Conservation (phyloP, 164 flowering plant genomes). For the grape (Vitis vinifera) region DNA sequence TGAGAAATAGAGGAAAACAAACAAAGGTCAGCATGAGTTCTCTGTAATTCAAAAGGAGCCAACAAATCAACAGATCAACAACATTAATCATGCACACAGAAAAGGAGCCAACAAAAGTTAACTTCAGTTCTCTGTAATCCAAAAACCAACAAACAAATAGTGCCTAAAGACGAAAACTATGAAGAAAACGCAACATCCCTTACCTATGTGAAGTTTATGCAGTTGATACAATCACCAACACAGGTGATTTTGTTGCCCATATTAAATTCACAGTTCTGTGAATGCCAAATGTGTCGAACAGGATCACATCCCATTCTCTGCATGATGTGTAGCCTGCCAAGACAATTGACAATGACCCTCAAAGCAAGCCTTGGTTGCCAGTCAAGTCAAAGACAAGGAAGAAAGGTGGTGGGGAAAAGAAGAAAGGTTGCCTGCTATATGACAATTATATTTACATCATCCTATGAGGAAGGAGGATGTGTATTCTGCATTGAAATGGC, state of each 20-base stretch:
- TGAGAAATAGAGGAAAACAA: too few relatives aligned
- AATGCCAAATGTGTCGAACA: conserved; percentile 95
- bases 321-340: conserved; percentile 83
- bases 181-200: too few relatives aligned
- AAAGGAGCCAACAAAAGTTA: too few relatives aligned
- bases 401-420: conserved; percentile 98
- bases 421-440: conserved; percentile 59
- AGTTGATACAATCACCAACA: conserved; percentile 77
- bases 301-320: conserved; percentile 72
- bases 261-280: conserved; percentile 94
- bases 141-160: too few relatives aligned
- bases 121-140: too few relatives aligned
- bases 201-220: conserved; percentile 61
- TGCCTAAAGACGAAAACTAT: too few relatives aligned
- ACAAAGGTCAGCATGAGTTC: too few relatives aligned
- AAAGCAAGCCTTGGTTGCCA: conserved; percentile 91
- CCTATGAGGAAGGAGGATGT: not conserved
- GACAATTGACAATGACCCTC: conserved; percentile 62
- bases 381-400: conserved; percentile 80
- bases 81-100: too few relatives aligned
- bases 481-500: not conserved
- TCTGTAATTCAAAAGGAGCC: too few relatives aligned
- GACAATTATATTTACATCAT: too few relatives aligned
- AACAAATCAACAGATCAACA: too few relatives aligned
- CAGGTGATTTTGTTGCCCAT: conserved; percentile 92